Conservation (phyloP, 495 filamentous ascomycete genomes). For the Penicillium longicatenatum region DNA sequence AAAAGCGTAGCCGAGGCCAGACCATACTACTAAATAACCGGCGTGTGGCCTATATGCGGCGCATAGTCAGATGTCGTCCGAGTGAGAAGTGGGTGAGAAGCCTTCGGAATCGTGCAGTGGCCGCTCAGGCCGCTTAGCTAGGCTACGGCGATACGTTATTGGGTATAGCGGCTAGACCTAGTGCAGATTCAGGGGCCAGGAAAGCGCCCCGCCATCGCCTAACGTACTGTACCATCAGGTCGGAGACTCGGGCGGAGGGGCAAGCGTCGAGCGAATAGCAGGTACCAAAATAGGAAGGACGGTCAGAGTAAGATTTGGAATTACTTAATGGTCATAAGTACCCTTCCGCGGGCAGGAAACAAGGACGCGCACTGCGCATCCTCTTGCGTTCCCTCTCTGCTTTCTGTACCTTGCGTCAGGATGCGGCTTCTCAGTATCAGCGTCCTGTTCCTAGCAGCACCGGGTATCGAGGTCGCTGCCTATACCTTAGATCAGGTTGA, state of each 20-base stretch:
- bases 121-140: not conserved
- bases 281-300: not conserved
- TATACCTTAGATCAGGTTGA: constrained; percentile 6
- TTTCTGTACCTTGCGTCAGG: not conserved
- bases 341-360: not conserved
- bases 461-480: not conserved
- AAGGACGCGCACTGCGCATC: not conserved
- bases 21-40: too few species aligned
- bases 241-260: too few species aligned
- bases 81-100: not conserved
- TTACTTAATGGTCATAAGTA: constrained; percentile 1
- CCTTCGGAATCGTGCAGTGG: not conserved
- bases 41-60: too few species aligned
- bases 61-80: too few species aligned
- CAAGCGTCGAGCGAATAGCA: not conserved
- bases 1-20: too few species aligned
- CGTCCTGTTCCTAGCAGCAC: not conserved
- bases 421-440: not conserved
- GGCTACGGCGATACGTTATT: too few species aligned
- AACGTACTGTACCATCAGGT: too few species aligned
- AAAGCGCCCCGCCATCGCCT: too few species aligned
- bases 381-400: not conserved
- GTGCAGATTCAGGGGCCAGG: not conserved
- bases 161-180: not conserved
- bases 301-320: not conserved